A percentile compares a stretch with the other conserved stretches of the same genome.
Conservation (phyloP, 2,329 filamentous ascomycete species). For the Hyphodiscus sp. region DNA sequence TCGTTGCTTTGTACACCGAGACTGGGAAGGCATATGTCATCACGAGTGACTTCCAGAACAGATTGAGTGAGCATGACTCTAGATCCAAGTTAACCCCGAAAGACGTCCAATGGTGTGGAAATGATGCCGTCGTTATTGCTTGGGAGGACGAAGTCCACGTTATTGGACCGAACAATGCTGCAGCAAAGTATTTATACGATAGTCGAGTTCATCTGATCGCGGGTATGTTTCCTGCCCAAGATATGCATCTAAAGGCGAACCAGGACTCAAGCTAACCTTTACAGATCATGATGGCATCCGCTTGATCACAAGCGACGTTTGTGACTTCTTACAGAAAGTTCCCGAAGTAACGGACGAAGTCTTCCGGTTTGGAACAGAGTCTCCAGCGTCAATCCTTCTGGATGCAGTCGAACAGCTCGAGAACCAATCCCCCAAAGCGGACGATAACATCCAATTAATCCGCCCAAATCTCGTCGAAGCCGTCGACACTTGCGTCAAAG, state of each 20-base stretch:
- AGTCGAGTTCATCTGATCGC: slow-evolving; percentile 83
- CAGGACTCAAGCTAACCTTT: slow-evolving; percentile 15
- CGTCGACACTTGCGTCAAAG: slow-evolving; percentile 88
- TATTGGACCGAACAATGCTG: slow-evolving; percentile 75
- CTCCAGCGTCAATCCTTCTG: slow-evolving; percentile 83
- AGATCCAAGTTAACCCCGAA: slow-evolving; percentile 78
- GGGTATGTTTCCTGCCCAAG: slow-evolving; percentile 43
- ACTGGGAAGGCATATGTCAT: slow-evolving; percentile 88
- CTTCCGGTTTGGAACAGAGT: slow-evolving; percentile 81
- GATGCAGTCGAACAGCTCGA: slow-evolving; percentile 90
- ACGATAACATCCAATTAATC: slow-evolving; percentile 96
- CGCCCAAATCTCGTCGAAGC: slow-evolving; percentile 81
- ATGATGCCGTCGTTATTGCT: slow-evolving; percentile 84
- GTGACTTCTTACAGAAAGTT: slow-evolving; percentile 94
- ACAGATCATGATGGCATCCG: slow-evolving; percentile 76
- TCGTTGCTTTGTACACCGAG: slow-evolving; percentile 78
- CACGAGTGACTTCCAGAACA: slow-evolving; percentile 88
- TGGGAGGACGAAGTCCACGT: slow-evolving; percentile 98
- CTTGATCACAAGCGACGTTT: slow-evolving; percentile 86
- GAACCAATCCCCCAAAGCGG: slow-evolving; percentile 89
- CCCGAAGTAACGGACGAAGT: slow-evolving; percentile 81
- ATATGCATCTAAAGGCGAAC: neutral
- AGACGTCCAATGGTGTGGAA: slow-evolving; percentile 92
- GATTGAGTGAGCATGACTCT: slow-evolving; percentile 86
- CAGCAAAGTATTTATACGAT: slow-evolving; percentile 80